Evolutionary conservation across 306 rosid genomes (phyloP), one percentile per base, ranked within the genome.

Genomic region (Glycine tomentella): DNA sequence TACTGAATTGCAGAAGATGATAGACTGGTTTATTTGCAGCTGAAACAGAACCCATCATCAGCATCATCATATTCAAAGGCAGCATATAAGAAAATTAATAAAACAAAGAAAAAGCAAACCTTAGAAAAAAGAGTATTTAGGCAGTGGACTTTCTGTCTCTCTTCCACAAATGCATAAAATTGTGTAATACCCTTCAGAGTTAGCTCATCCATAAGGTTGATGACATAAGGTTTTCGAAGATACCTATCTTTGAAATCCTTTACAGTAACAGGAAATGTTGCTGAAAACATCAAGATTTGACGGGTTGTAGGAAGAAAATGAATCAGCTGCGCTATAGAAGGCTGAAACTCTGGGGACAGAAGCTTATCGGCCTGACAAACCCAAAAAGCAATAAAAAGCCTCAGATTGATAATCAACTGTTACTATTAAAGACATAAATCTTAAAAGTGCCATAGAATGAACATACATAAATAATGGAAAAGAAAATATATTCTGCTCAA

Each of bases 171-270:
- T 49, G 99, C 99, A 88, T 93, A 95, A 81, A 61, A 95, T 80
- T 95, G 99, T 4, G 99, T 93, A 50, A 95, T 95, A 90, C 99
- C 99, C 92, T 95, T 95, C 67, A 95, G 80, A 10, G 99, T 95
- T 56, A 95, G 97, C 89, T 95, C 99, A 61, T 95, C 99, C 99
- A 96, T 96, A 80, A 96, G 95, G 87, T 96, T 96, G 88, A 96
- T 93, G 69, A 96, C 78, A 45, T 93, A 96, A 2, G 99, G 91
- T 75, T 89, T 96, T 1, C 78, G 89, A 80, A 95, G 95, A 88
- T 83, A 95, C 84, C 97, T 93, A 83, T 95, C 99, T 79, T 93
- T 93, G 77, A 92, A 96, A 62, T 93, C 94, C 90, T 96, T 96
- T 55, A 96, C 97, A 59, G 98, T 93, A 40, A 96, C 98, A 14